These are phyloP conservation scores for Aegilops longissima DNA, from an alignment of 176 grass and related monocot species.

Conservation along the genomic window DNA sequence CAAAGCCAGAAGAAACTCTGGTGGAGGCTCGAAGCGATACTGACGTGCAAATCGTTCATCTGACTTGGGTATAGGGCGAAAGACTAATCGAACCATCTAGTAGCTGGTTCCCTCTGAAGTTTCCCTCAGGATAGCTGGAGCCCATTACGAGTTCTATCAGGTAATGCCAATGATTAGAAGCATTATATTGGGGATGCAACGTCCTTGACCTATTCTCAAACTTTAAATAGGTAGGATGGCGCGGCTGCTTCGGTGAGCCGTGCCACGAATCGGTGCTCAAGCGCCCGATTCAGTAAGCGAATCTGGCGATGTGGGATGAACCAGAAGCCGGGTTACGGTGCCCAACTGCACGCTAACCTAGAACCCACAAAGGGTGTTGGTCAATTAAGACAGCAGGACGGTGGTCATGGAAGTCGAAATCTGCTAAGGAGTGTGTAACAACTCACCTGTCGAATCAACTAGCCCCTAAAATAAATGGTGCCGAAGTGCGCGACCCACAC, in stretches of 20 bases:
- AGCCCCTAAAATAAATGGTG: slow-evolving; percentile 70
- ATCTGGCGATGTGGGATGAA: slow-evolving; percentile 52
- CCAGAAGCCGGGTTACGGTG: slow-evolving; percentile 19
- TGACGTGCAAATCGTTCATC: slow-evolving; percentile 78
- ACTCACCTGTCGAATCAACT: slow-evolving; percentile 84
- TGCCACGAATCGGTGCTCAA: slow-evolving; percentile 45
- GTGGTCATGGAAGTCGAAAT: slow-evolving; percentile 55
- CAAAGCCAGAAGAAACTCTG: slow-evolving; percentile 76
- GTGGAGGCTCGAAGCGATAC: slow-evolving; percentile 76
- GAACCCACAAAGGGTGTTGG: slow-evolving; percentile 54
- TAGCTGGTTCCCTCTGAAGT: slow-evolving; percentile 79
- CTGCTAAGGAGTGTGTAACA: slow-evolving; percentile 76
- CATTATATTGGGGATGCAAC: slow-evolving; percentile 65
- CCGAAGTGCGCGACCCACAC: not conserved
- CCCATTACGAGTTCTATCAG: slow-evolving; percentile 56
- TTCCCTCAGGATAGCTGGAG: slow-evolving; percentile 77
- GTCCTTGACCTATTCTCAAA: slow-evolving; percentile 84
- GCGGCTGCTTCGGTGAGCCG: slow-evolving; percentile 33
- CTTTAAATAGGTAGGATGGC: slow-evolving; percentile 84
- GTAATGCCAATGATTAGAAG: slow-evolving; percentile 76
- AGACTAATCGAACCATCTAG: slow-evolving; percentile 82
- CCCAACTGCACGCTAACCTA: slow-evolving; percentile 42
- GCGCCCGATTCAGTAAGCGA: slow-evolving; percentile 53
- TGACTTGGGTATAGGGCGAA: slow-evolving; percentile 69
- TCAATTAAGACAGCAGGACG: slow-evolving; percentile 41